These are phyloP conservation scores for Aspergillus phoenicis DNA, from an alignment of 2,329 filamentous ascomycete genomes.

Conservation along the genomic window DNA sequence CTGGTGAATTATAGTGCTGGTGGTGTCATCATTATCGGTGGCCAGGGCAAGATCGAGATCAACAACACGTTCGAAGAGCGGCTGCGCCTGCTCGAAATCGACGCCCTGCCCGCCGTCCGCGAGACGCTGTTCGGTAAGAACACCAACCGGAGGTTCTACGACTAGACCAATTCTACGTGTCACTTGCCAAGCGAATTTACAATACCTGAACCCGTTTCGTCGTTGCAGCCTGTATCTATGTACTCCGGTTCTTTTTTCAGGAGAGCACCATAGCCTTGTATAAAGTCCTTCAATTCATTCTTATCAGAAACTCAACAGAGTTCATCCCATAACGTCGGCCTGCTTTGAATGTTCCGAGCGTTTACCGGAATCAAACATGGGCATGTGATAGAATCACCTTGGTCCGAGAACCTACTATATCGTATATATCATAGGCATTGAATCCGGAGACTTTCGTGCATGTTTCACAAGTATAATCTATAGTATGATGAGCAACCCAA, in stretches of 20 bases:
- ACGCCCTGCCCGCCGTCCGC: slow-evolving; percentile 81
- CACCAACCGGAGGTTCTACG: slow-evolving; percentile 91
- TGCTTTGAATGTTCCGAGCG: neutral
- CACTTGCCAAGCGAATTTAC: slow-evolving; percentile 10
- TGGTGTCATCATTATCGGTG: slow-evolving; percentile 77
- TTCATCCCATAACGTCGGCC: neutral
- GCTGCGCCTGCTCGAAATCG: slow-evolving; percentile 79
- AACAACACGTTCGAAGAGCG: slow-evolving; percentile 98
- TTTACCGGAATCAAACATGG: neutral
- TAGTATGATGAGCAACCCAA: neutral
- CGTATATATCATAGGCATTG: neutral
- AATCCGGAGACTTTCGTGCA: neutral
- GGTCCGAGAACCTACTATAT: too few species aligned
- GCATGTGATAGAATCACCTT: too few species aligned
- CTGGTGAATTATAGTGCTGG: slow-evolving; percentile 64
- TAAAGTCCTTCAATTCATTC: slow-evolving; percentile 12
- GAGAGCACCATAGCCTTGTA: slow-evolving; percentile 23
- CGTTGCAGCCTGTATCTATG: slow-evolving; percentile 22
- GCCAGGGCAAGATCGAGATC: slow-evolving; percentile 91
- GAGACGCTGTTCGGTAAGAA: slow-evolving; percentile 91
- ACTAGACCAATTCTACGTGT: slow-evolving; percentile 57
- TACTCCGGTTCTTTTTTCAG: slow-evolving; percentile 14
- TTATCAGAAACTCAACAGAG: neutral
- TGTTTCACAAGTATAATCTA: neutral
- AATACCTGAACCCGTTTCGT: slow-evolving; percentile 10